These are phyloP conservation scores for Flaveria brownii DNA, from an alignment of 129 eudicot genomes.

Conservation along the genomic window DNA sequence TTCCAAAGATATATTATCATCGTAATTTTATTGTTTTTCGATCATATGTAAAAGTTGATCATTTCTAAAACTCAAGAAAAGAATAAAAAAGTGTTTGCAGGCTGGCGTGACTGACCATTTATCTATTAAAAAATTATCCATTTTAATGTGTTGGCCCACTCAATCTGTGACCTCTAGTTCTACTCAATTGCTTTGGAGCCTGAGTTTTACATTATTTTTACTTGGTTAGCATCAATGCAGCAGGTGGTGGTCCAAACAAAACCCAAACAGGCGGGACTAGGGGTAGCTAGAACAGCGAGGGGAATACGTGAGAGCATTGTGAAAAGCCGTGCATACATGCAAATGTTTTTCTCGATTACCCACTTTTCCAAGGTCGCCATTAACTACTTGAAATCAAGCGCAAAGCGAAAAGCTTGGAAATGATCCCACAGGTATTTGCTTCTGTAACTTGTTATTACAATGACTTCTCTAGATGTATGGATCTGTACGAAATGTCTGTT, in stretches of 20 bases:
- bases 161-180: neutral
- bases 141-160: neutral
- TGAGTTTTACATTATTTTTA: slow-evolving; percentile 66
- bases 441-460: slow-evolving; percentile 9
- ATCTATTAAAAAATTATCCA: no score
- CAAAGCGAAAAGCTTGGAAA: slow-evolving; percentile 43
- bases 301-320: slow-evolving; percentile 69
- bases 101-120: neutral
- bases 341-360: slow-evolving; percentile 65
- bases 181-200: slow-evolving; percentile 22
- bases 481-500: neutral
- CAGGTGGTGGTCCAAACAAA: slow-evolving; percentile 61
- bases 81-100: neutral
- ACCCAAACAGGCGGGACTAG: slow-evolving; percentile 49
- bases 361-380: slow-evolving; percentile 51
- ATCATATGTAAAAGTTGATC: neutral
- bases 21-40: no score
- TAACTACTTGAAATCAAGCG: slow-evolving; percentile 53
- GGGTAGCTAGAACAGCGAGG: slow-evolving; percentile 77
- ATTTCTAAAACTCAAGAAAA: neutral
- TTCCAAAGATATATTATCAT: neutral
- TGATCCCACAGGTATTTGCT: slow-evolving; percentile 7
- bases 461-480: neutral
- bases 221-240: slow-evolving; percentile 79
- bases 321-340: slow-evolving; percentile 62